Evolutionary conservation across 2,329 filamentous ascomycete species (phyloP).

Genomic region (Colletotrichum eremochloae): DNA sequence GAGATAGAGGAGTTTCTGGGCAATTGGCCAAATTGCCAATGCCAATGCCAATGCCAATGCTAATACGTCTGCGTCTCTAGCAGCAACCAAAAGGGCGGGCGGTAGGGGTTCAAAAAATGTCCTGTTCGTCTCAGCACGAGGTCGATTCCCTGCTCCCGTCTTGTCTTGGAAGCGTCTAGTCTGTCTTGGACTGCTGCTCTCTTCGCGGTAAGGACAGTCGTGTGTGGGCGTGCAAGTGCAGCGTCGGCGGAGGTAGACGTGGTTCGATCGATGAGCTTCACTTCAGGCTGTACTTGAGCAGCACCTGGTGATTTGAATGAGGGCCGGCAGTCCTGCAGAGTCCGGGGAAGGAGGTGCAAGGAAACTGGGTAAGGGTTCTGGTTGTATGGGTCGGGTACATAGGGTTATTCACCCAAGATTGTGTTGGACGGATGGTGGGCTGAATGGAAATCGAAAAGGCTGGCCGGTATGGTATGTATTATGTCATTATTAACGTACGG

Average conservation of each 20-base stretch:
- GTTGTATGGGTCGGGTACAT: constrained; percentile 14
- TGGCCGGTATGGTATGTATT: not conserved
- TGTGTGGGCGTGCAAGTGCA: constrained; percentile 17
- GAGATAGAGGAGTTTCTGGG: constrained; percentile 11
- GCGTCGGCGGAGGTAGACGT: constrained; percentile 7
- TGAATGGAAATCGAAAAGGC: not conserved
- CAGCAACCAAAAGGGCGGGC: constrained; percentile 16
- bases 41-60: constrained; percentile 25
- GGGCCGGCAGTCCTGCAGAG: constrained; percentile 27
- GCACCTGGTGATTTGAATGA: constrained; percentile 24
- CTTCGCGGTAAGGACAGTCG: constrained; percentile 9
- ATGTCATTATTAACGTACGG: not conserved
- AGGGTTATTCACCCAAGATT: constrained; percentile 23
- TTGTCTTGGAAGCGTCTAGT: constrained; percentile 31
- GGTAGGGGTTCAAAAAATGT: not conserved
- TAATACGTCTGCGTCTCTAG: constrained; percentile 15
- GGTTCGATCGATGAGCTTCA: constrained; percentile 1
- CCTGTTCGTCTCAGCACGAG: constrained; percentile 1
- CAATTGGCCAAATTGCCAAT: constrained; percentile 9
- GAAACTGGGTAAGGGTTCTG: constrained; percentile 26
- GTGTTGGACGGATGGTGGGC: constrained; percentile 10
- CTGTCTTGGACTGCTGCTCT: constrained; percentile 24
- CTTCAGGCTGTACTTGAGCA: constrained; percentile 26
- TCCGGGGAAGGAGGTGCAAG: constrained; percentile 30
- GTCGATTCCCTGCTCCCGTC: constrained; percentile 5